A percentile compares a stretch with the other conserved stretches of the same genome.
Evolutionary conservation across 2,329 filamentous ascomycete genomes (phyloP).

Genomic region (Sarocladium oryzae): DNA sequence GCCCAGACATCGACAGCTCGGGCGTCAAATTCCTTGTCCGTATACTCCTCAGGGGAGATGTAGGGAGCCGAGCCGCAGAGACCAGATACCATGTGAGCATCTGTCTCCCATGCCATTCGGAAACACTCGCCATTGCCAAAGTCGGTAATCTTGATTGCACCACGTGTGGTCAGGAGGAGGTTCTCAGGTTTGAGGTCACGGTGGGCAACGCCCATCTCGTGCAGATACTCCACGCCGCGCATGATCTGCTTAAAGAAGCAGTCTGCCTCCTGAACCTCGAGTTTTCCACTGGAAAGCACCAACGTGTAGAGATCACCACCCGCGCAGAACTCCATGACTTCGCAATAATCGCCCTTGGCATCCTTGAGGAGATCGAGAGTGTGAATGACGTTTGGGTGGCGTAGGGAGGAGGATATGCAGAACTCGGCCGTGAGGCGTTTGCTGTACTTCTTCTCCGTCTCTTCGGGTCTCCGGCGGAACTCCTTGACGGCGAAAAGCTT

Average conservation of each 20-base stretch:
- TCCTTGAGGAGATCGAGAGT: slow-evolving; percentile 94
- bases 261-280: slow-evolving; percentile 88
- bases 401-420: slow-evolving; percentile 93
- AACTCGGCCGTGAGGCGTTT: slow-evolving; percentile 96
- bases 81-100: slow-evolving; percentile 96
- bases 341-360: slow-evolving; percentile 94
- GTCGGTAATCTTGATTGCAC: slow-evolving; percentile 93
- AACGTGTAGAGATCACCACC: slow-evolving; percentile 94
- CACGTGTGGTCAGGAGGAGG: slow-evolving; percentile 83
- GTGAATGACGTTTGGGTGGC: slow-evolving; percentile 96
- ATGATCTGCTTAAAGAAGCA: slow-evolving; percentile 99
- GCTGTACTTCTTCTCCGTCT: slow-evolving; percentile 95
- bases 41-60: slow-evolving; percentile 94
- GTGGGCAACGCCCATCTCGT: slow-evolving; percentile 98
- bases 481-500: slow-evolving; percentile 97
- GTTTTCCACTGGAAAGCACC: slow-evolving; percentile 82
- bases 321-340: slow-evolving; percentile 99
- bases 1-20: slow-evolving; percentile 98
- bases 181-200: slow-evolving; percentile 97
- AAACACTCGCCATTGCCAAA: slow-evolving; percentile 99
- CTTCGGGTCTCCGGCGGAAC: slow-evolving; percentile 87
- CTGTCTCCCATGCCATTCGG: slow-evolving; percentile 98
- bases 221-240: slow-evolving; percentile 97
- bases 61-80: slow-evolving; percentile 96
- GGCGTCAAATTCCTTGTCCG: slow-evolving; percentile 92